These are phyloP conservation scores for Trypanosoma boissoni DNA, from an alignment of 208 protist species.

Conservation along the genomic window DNA sequence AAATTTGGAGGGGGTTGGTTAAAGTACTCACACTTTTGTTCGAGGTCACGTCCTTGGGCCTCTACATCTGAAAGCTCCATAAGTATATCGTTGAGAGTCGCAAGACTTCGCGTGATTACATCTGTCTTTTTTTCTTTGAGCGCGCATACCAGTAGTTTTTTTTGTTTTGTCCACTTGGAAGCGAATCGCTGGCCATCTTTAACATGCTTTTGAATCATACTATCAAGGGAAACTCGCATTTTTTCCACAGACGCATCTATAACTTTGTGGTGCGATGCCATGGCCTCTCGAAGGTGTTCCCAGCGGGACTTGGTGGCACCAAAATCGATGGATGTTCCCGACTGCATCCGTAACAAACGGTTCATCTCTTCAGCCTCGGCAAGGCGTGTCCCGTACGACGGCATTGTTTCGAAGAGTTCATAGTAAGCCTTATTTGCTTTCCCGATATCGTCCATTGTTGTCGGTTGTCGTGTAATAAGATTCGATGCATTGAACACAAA, in stretches of 20 bases:
- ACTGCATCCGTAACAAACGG: constrained; percentile 74
- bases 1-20: constrained; percentile 81
- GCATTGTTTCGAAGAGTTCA: constrained; percentile 55
- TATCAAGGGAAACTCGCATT: constrained; percentile 84
- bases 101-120: constrained; percentile 47
- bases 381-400: constrained; percentile 64
- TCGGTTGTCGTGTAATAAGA: constrained; percentile 85
- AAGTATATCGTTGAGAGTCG: constrained; percentile 73
- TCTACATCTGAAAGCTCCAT: constrained; percentile 82
- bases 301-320: constrained; percentile 78
- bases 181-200: constrained; percentile 90
- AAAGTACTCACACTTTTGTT: constrained; percentile 92
- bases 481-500: constrained; percentile 90
- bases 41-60: constrained; percentile 54
- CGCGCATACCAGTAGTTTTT: constrained; percentile 58
- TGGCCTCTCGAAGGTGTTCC: constrained; percentile 89
- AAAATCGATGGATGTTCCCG: constrained; percentile 76
- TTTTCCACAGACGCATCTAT: constrained; percentile 87
- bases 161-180: constrained; percentile 87
- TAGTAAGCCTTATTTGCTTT: constrained; percentile 79
- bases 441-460: constrained; percentile 92
- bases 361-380: constrained; percentile 81
- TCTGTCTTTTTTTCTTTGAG: constrained; percentile 67
- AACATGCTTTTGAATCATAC: constrained; percentile 83
- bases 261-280: constrained; percentile 89